Percentiles rank a stretch among this genome's conserved stretches.
phyloP scores from a whole-genome alignment of 1,139 yeast species.

The Blastobotrys indianensis region DNA sequence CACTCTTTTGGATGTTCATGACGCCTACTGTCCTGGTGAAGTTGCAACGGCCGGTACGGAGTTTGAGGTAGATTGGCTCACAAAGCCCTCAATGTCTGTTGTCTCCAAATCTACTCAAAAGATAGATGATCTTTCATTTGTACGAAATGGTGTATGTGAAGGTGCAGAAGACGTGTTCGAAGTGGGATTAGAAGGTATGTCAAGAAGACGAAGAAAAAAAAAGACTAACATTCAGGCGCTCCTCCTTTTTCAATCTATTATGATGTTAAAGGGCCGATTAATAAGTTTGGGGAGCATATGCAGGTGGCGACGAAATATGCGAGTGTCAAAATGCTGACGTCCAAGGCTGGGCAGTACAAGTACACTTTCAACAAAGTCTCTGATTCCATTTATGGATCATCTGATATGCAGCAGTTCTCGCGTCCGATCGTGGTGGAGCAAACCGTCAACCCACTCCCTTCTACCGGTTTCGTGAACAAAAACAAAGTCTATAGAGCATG shows the following conservation, averaged over 20 bases:
- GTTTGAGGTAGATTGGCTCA: slow-evolving; percentile 33
- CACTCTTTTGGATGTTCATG: slow-evolving; percentile 50
- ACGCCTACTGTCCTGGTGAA: slow-evolving; percentile 64
- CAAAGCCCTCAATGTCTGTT: slow-evolving; percentile 49
- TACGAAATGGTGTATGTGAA: slow-evolving; percentile 42
- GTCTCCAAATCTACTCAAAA: slow-evolving; percentile 28
- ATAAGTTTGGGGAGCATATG: slow-evolving; percentile 36
- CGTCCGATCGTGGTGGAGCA: slow-evolving; percentile 48
- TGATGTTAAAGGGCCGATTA: slow-evolving; percentile 56
- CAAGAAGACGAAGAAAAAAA: neutral
- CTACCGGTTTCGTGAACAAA: slow-evolving; percentile 44
- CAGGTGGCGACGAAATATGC: slow-evolving; percentile 50
- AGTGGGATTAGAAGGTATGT: slow-evolving; percentile 46
- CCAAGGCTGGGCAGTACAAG: slow-evolving; percentile 50
- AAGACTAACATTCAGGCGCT: slow-evolving; percentile 27
- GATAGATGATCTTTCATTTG: slow-evolving; percentile 25
- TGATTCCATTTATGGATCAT: slow-evolving; percentile 56
- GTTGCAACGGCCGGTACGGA: slow-evolving; percentile 30
- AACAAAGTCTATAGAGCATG: slow-evolving; percentile 53
- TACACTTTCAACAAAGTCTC: slow-evolving; percentile 57
- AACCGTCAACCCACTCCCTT: slow-evolving; percentile 56
- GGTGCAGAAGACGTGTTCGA: slow-evolving; percentile 46
- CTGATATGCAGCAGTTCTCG: slow-evolving; percentile 25
- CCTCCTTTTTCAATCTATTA: slow-evolving; percentile 74
- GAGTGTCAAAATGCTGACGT: slow-evolving; percentile 37